Base-by-base conservation (phyloP, 352 stramenopile species). In the Pythium apleroticum region DNA sequence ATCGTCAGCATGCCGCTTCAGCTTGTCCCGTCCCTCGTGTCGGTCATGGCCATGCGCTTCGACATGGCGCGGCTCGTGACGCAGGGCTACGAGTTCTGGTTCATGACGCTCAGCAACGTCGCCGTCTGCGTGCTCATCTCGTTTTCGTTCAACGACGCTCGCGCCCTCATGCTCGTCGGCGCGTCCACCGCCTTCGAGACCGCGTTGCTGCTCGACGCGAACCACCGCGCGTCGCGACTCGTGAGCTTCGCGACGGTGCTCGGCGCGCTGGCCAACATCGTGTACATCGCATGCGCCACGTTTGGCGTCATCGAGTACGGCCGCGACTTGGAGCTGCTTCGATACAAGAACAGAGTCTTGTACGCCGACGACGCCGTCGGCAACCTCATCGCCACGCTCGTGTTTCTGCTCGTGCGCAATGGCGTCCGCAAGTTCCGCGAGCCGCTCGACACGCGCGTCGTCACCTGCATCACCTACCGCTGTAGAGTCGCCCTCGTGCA, bases 81-180 rank as follows among this genome's bases (percentile, higher is more conserved):
- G 5, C 11, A 49, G 1, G 49, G 54, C 48, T 69, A 65, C 56
- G 63, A 65, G 63, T 69, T 69, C 22, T 69, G 63, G 63, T 69
- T 61, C 63, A 58, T 69, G 49, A 65, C 55, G 15, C 35, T 69
- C 19, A 65, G 41, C 50, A 69, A 69, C 50, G 3, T 69, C 11
- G 52, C 56, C 8, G 37, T 46, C 25, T 69, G 56, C 11, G 27
- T 31, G 31, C 49, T 65, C 46, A 57, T 69, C 39, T 56, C 27
- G 37, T 60, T 65, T 31, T 64, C 39, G 5, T 69, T 69, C 31
- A 49, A 56, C 10, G 56, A 69, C 37, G 46, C 24, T 9, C 55
- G 63, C 1, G 48, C 33, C 11, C 49, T 64, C 56, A 31, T 56
- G 27, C 31, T 65, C 25, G 20, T 69, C 43, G 56, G 55, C 12